A percentile compares a stretch with the other conserved stretches of the same genome.
Conservation (phyloP, 768 basidiomycete species). For the Lyophyllum atratum region DNA sequence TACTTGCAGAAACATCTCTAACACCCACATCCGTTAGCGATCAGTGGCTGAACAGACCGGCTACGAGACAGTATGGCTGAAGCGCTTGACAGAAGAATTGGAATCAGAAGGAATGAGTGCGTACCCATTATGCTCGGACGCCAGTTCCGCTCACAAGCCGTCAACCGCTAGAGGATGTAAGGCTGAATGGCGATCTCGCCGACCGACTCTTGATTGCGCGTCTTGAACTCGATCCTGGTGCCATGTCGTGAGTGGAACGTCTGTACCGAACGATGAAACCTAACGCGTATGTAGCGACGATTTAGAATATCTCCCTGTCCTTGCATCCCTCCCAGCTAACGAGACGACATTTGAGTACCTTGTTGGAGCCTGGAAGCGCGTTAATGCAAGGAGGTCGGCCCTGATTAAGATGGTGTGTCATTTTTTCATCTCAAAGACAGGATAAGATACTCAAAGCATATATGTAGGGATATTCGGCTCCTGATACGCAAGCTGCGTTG, state of each 20-base stretch:
- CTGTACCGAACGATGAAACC: neutral
- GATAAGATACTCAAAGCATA: neutral
- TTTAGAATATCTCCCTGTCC: slow-evolving; percentile 68
- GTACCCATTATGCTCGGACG: slow-evolving; percentile 14
- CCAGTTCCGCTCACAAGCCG: slow-evolving; percentile 7
- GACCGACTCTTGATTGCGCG: slow-evolving; percentile 85
- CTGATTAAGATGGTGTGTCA: slow-evolving; percentile 66
- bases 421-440: neutral
- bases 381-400: slow-evolving; percentile 54
- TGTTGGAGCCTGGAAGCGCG: slow-evolving; percentile 89
- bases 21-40: slow-evolving; percentile 12
- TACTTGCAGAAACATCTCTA: neutral
- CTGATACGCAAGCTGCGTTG: slow-evolving; percentile 63
- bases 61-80: slow-evolving; percentile 83
- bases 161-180: slow-evolving; percentile 33
- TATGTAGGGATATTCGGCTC: slow-evolving; percentile 57
- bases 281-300: slow-evolving; percentile 54
- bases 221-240: slow-evolving; percentile 74
- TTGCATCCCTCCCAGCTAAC: slow-evolving; percentile 73
- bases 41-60: slow-evolving; percentile 38
- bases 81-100: slow-evolving; percentile 70
- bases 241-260: slow-evolving; percentile 58
- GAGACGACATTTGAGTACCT: slow-evolving; percentile 91
- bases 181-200: slow-evolving; percentile 56
- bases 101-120: slow-evolving; percentile 55